A percentile compares a stretch with the other conserved stretches of the same genome.
phyloP scores from a whole-genome alignment of 805 yeast species.

The Metahyphopichia silvanorum region DNA sequence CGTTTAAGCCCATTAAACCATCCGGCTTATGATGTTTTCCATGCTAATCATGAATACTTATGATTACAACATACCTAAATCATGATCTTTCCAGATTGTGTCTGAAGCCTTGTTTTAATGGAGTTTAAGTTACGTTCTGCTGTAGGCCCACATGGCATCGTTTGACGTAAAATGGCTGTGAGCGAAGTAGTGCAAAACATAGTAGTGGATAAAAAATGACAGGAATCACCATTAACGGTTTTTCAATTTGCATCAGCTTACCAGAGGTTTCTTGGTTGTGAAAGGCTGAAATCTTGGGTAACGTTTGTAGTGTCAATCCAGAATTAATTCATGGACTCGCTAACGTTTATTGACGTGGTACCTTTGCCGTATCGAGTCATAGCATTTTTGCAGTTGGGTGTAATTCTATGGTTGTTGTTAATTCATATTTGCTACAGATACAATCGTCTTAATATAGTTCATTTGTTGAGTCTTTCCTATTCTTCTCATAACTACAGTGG shows the following conservation, averaged over 20 bases:
- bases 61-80: conserved; percentile 39
- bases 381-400: conserved; percentile 46
- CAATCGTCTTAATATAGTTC: conserved; percentile 42
- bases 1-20: conserved; percentile 8
- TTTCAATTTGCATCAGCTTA: too few relatives aligned
- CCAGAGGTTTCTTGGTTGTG: too few relatives aligned
- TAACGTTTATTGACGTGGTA: conserved; percentile 22
- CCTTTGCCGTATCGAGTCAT: conserved; percentile 47
- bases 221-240: too few relatives aligned
- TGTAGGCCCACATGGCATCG: too few relatives aligned
- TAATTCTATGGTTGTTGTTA: conserved; percentile 52
- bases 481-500: conserved; percentile 33
- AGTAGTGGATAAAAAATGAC: too few relatives aligned
- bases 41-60: conserved; percentile 61
- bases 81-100: conserved; percentile 25
- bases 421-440: conserved; percentile 34
- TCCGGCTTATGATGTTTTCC: conserved; percentile 48
- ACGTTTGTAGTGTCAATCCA: too few relatives aligned
- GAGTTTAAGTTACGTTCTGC: conserved; percentile 1
- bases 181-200: too few relatives aligned
- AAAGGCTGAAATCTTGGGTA: too few relatives aligned
- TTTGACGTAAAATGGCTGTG: too few relatives aligned
- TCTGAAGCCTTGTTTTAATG: conserved; percentile 29
- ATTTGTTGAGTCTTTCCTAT: conserved; percentile 40
- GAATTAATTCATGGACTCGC: too few relatives aligned